These are phyloP conservation scores for Aureobasidium pullulans DNA, from an alignment of 2,329 filamentous ascomycete species.

Conservation along the genomic window DNA sequence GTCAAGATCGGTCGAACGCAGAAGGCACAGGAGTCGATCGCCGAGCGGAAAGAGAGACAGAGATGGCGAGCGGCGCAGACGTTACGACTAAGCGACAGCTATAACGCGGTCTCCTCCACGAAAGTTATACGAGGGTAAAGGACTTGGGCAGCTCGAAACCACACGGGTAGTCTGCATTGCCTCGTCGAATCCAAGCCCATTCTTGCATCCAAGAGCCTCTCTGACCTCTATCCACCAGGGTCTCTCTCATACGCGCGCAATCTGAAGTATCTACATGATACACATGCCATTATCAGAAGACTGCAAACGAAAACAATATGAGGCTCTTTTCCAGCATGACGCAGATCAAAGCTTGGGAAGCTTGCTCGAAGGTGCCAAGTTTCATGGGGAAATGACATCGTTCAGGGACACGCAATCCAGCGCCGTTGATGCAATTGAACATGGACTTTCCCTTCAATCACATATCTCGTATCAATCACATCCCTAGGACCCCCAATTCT, in stretches of 20 bases:
- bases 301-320: not conserved
- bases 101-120: too few relatives aligned
- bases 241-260: too few relatives aligned
- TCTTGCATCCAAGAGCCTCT: too few relatives aligned
- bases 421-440: not conserved
- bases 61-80: slow-evolving; percentile 4
- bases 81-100: not conserved
- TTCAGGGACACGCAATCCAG: not conserved
- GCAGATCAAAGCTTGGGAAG: slow-evolving; percentile 8
- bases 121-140: too few relatives aligned
- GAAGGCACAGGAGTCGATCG: slow-evolving; percentile 18
- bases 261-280: too few relatives aligned
- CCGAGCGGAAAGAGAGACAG: slow-evolving; percentile 13
- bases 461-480: not conserved
- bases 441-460: not conserved
- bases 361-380: not conserved
- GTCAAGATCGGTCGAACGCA: slow-evolving; percentile 14
- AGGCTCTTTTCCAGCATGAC: not conserved
- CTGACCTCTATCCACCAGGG: too few relatives aligned
- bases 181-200: too few relatives aligned
- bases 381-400: not conserved
- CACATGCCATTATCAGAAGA: too few relatives aligned
- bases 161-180: too few relatives aligned
- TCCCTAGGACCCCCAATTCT: not conserved
- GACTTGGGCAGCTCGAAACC: too few relatives aligned